Base-by-base conservation (phyloP, 23 red algal species). In the Agarophyton chilense region DNA sequence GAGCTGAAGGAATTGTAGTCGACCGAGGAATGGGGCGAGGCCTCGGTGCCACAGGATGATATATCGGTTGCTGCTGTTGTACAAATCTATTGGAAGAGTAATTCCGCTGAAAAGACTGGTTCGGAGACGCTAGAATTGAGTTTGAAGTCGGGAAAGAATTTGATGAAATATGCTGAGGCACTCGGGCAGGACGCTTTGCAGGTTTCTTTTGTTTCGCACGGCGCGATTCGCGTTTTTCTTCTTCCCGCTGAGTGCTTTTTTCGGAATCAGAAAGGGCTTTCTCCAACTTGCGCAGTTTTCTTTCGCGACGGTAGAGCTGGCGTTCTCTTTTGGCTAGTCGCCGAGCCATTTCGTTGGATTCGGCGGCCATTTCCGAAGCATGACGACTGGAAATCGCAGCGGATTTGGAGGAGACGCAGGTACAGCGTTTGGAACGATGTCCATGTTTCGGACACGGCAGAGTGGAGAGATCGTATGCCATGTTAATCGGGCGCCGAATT, bases 381-480 rank as follows among this genome's bases (percentile, higher is more conserved):
- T 40, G 36, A 3, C 65, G 65, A 6, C 10, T 32, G 14, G 65
- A 72, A 9, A 67, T 19, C 2, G 22, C 10, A 36, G 62, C 62
- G 26, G 62, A 67, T 67, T 14, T 67, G 29, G 62, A 39, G 5
- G 36, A 35, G 5, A 22, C 5, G 39, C 65, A 72, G 17, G 35
- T 43, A 34, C 65, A 72, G 39, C 39, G 65, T 24, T 72, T 72
- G 65, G 36, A 43, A 18, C 65, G 65, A 4, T 1, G 1, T 8
- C 26, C 65, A 28, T 72, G 65, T 28, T 72, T 72, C 13, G 65
- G 18, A 28, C 65, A 72, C 34, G 65, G 65, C 65, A 44, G 65
- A 32, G 39, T 19, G 65, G 35, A 43, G 7, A 40, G 65, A 9
- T 72, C 39, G 65, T 72, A 72, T 16, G 65, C 65, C 65, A 72